Conservation (phyloP, 768 basidiomycete genomes). For the Cyclocybe cylindracea region DNA sequence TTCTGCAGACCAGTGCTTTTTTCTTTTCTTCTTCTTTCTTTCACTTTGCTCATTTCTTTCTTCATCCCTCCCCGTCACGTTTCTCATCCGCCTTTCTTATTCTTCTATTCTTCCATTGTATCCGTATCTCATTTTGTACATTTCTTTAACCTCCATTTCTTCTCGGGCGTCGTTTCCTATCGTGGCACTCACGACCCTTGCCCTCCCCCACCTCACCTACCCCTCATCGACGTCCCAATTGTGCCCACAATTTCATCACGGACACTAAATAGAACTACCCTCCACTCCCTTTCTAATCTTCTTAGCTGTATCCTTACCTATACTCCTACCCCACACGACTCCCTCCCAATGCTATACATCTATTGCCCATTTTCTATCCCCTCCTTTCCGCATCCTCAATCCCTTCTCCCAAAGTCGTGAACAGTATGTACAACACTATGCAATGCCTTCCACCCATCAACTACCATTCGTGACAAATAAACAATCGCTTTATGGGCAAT, state of each 20-base stretch:
- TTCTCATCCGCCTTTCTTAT: background rate
- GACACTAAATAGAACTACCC: too few species aligned
- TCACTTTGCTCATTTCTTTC: background rate
- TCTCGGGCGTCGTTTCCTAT: background rate
- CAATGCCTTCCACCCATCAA: background rate
- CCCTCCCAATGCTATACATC: too few species aligned
- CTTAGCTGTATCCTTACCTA: too few species aligned
- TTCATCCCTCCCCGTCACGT: background rate
- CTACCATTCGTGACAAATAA: too few species aligned
- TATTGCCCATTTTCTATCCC: background rate
- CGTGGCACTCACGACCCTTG: too few species aligned
- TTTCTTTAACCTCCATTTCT: conserved; percentile 1
- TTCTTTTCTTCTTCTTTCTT: background rate
- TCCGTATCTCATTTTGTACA: conserved; percentile 1
- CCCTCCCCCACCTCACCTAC: too few species aligned
- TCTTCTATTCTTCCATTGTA: conserved; percentile 1
- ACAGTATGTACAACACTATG: conserved; percentile 12
- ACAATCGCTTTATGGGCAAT: too few species aligned
- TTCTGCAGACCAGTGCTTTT: background rate
- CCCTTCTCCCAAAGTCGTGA: background rate
- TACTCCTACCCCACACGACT: too few species aligned
- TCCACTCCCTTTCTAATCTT: too few species aligned
- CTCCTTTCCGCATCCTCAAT: background rate
- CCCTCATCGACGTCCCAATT: too few species aligned
- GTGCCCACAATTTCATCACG: too few species aligned